Evolutionary conservation across 306 rosid genomes (phyloP).

Genomic region (Castanospermum australe): DNA sequence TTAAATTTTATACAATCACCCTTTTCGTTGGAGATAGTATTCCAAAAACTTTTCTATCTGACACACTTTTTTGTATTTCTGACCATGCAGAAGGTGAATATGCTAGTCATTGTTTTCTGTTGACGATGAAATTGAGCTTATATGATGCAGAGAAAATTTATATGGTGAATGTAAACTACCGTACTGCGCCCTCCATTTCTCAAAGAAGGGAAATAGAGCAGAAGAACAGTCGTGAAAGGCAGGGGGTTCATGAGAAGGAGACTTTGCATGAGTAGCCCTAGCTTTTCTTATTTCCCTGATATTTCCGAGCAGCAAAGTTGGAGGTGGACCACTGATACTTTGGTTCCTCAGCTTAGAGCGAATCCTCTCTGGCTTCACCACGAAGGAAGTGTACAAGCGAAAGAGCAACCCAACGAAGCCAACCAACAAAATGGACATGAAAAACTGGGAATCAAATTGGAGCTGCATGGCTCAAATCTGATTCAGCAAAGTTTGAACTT

Average conservation of each 20-base stretch:
- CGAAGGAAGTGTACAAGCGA: constrained; percentile 11
- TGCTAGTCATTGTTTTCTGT: too few species aligned
- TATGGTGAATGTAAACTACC: constrained; percentile 29
- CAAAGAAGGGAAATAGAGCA: constrained; percentile 36
- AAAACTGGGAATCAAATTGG: constrained; percentile 19
- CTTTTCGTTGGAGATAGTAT: too few species aligned
- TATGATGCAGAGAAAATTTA: too few species aligned
- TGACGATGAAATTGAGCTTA: too few species aligned
- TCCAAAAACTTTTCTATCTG: too few species aligned
- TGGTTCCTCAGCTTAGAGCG: constrained; percentile 38
- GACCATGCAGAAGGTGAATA: too few species aligned
- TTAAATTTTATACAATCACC: too few species aligned
- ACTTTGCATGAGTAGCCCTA: background rate
- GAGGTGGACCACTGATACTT: constrained; percentile 52
- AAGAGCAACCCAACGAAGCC: constrained; percentile 10
- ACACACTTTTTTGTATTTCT: too few species aligned
- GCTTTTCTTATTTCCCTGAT: constrained; percentile 34
- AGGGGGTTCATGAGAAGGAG: background rate
- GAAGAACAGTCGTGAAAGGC: constrained; percentile 30
- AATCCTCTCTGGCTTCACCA: constrained; percentile 33
- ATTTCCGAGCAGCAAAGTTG: constrained; percentile 45
- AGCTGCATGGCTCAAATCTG: constrained; percentile 22
- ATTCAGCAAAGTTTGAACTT: too few species aligned
- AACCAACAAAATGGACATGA: constrained; percentile 6
- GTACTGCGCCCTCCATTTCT: constrained; percentile 37